Conservation (phyloP, 2,329 filamentous ascomycete species). For the Ceratocystis cubensis region DNA sequence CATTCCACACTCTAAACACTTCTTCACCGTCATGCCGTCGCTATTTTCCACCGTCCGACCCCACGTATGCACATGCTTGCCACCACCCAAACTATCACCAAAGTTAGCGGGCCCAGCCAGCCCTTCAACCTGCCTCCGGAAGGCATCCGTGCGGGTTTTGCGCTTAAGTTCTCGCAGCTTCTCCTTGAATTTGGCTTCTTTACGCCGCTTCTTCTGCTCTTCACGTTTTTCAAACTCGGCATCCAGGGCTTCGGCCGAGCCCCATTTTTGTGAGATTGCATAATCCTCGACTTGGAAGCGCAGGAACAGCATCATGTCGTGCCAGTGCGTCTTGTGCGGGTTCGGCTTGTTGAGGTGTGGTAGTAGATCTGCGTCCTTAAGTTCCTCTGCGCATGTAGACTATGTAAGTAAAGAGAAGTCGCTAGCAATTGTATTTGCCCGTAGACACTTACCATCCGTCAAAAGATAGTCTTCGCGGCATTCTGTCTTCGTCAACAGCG, state of each 20-base stretch:
- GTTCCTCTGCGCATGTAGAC: constrained; percentile 50
- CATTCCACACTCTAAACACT: constrained; percentile 62
- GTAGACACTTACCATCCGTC: constrained; percentile 59
- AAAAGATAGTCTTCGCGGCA: constrained; percentile 89
- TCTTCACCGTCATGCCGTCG: constrained; percentile 68
- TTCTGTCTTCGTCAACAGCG: constrained; percentile 90
- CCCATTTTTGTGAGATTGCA: constrained; percentile 84
- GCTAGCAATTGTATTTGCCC: background rate
- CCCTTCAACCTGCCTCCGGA: constrained; percentile 55
- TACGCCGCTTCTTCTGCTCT: constrained; percentile 66
- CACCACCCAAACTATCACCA: constrained; percentile 59
- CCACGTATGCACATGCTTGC: constrained; percentile 84
- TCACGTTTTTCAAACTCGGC: constrained; percentile 75
- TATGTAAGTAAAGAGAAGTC: constrained; percentile 10
- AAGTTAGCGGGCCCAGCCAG: constrained; percentile 44
- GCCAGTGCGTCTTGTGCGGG: constrained; percentile 90
- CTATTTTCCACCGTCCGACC: constrained; percentile 55
- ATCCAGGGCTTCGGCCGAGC: constrained; percentile 70
- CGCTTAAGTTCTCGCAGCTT: constrained; percentile 87
- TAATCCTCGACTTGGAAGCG: constrained; percentile 92
- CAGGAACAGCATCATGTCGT: constrained; percentile 97
- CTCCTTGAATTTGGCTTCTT: constrained; percentile 82
- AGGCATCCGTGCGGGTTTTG: constrained; percentile 82
- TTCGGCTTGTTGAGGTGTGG: constrained; percentile 84
- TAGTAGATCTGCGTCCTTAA: constrained; percentile 76